A percentile compares a stretch with the other conserved stretches of the same genome.
Conservation (phyloP, 257 asterid genomes). For the Thymus quinquecostatus region DNA sequence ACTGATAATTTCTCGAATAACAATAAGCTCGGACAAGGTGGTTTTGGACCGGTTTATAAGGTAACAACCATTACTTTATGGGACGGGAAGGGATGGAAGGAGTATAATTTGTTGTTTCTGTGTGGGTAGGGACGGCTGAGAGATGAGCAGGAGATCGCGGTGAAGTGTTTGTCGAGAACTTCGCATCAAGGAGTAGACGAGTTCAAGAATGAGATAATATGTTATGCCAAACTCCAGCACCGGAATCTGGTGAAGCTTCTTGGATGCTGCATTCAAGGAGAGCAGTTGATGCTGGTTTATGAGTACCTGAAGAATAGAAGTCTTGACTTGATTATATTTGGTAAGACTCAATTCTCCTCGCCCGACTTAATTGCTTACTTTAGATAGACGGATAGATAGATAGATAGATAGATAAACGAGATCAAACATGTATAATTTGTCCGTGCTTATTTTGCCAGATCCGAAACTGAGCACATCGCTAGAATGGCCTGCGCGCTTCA, state of each 20-base stretch:
- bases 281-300: conserved; percentile 40
- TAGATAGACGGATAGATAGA: no score
- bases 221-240: conserved; percentile 52
- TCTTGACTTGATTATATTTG: conserved; percentile 41
- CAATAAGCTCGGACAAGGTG: conserved; percentile 35
- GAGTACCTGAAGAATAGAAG: conserved; percentile 41
- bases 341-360: background rate
- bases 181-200: conserved; percentile 47
- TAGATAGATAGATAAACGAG: no score
- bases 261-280: conserved; percentile 45
- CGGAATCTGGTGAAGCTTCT: conserved; percentile 51
- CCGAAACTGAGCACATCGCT: no score
- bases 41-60: conserved; percentile 50
- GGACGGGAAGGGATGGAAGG: no score
- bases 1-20: conserved; percentile 30
- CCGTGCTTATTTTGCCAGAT: no score
- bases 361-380: no score
- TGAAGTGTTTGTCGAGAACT: conserved; percentile 38
- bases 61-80: conserved; percentile 10
- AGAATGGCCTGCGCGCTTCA: background rate
- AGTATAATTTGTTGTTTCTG: no score
- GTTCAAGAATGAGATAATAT: conserved; percentile 48
- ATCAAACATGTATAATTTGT: no score
- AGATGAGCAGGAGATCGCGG: conserved; percentile 42
- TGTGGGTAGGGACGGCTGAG: conserved; percentile 26